Evolutionary conservation across 345 rosid species (phyloP).

Genomic region (Streptanthus diversifolius): DNA sequence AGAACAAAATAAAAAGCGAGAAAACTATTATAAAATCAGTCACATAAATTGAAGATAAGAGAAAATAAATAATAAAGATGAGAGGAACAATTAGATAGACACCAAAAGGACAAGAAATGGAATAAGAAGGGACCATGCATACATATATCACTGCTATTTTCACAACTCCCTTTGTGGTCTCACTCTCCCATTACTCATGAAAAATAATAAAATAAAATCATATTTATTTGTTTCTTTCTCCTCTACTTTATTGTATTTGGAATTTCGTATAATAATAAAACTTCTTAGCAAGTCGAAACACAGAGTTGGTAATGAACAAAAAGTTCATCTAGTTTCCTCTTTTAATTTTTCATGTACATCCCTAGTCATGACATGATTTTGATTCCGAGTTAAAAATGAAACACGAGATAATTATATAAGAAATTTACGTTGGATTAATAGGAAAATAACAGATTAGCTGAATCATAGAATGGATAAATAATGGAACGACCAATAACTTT

Average conservation of each 20-base stretch:
- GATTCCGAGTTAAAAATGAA: not conserved
- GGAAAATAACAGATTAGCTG: not conserved
- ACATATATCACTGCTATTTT: slow-evolving; percentile 32
- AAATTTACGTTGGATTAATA: not conserved
- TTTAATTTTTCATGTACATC: slow-evolving; percentile 3
- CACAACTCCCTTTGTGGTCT: slow-evolving; percentile 31
- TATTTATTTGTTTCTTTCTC: slow-evolving; percentile 10
- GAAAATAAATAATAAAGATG: slow-evolving; percentile 8
- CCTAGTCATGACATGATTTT: not conserved
- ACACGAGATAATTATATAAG: not conserved
- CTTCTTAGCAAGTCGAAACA: slow-evolving; percentile 4
- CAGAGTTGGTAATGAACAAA: not conserved
- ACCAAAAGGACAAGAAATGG: slow-evolving; percentile 33
- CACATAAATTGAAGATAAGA: not conserved
- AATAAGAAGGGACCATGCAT: slow-evolving; percentile 42
- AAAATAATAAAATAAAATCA: slow-evolving; percentile 4
- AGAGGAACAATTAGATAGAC: slow-evolving; percentile 27
- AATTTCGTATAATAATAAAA: not conserved
- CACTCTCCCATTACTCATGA: slow-evolving; percentile 26
- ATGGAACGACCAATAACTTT: too few species aligned
- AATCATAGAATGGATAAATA: not conserved
- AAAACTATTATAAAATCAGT: not conserved
- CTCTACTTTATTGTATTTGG: not conserved
- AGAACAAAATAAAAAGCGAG: not conserved
- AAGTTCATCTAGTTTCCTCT: slow-evolving; percentile 4